Percentiles rank a stretch among this genome's conserved stretches.
Evolutionary conservation across 495 filamentous ascomycete species (phyloP).

Genomic region (Oidiodendron maius): DNA sequence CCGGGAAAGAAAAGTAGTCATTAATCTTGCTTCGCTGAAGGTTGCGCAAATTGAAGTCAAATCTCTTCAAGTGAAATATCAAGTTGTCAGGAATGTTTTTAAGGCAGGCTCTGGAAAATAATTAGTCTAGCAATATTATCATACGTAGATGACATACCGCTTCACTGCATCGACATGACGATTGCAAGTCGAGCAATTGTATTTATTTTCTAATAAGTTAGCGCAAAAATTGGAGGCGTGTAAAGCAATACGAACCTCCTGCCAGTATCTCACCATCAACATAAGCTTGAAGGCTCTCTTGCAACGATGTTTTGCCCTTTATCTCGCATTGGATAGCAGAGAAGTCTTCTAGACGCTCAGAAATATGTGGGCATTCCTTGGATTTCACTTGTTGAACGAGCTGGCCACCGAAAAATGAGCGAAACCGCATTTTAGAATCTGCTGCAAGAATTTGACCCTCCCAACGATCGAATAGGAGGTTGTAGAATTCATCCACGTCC

Average conservation of each 20-base stretch:
- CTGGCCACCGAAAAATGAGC: conserved; percentile 85
- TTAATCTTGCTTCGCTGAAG: conserved; percentile 91
- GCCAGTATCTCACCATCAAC: conserved; percentile 97
- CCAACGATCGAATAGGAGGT: conserved; percentile 84
- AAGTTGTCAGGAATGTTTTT: conserved; percentile 92
- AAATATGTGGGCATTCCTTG: conserved; percentile 90
- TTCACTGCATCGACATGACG: conserved; percentile 93
- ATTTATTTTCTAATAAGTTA: conserved; percentile 68
- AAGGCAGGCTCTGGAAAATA: conserved; percentile 58
- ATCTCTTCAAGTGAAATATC: conserved; percentile 94
- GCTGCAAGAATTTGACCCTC: conserved; percentile 70
- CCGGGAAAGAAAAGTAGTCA: conserved; percentile 85
- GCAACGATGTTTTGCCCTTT: conserved; percentile 77
- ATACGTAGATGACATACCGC: conserved; percentile 40
- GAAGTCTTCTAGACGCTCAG: conserved; percentile 83
- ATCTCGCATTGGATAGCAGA: conserved; percentile 97
- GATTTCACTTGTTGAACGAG: conserved; percentile 93
- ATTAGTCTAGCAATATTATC: not conserved
- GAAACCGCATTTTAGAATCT: conserved; percentile 67
- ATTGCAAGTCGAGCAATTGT: conserved; percentile 88
- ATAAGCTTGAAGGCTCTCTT: conserved; percentile 88
- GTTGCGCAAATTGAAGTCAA: conserved; percentile 86
- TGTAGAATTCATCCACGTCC: conserved; percentile 98
- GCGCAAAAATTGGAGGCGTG: conserved; percentile 3
- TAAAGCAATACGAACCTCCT: conserved; percentile 52